Base-by-base conservation (phyloP, 2,329 filamentous ascomycete genomes). In the Zalaria sp. region DNA sequence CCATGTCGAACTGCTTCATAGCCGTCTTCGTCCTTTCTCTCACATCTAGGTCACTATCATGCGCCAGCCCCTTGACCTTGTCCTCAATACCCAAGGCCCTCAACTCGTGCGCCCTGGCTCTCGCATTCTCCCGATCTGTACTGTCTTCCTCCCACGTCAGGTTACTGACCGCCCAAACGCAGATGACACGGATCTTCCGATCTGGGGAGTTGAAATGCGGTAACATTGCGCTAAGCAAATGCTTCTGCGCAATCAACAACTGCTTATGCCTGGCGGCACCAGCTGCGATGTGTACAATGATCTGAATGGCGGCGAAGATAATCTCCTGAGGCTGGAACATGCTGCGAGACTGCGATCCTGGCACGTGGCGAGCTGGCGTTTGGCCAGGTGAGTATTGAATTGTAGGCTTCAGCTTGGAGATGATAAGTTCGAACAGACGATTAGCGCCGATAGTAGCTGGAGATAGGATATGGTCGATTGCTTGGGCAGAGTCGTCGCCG, bases 281-380 rank as follows among this genome's bases (percentile, higher is more conserved):
- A 6, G 88, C 89, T 11, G 87, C 86, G 52, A 96, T 77, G 63
- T 96, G 87, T 9, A 91, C 81, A 38, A 96, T 70, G 43, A 95
- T 79, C 57, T 79, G 91, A 27, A 86, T 76, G 7, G 89, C 81
- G 3, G 83, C 74, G 52, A 76, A 73, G 40, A 95, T 72, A 47
- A 95, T 82, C 59, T 85, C 82, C 25, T 55, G 49, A 46, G 59
- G 46, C 48, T 59, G 60, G 48, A 62, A 63, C 34, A 32, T 32
- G 7, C n/a, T 32, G 29, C 29, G 29, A 6, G 9, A 8, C 10
- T 6, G 10, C 5, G 27, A 5, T 7, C 29, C 29, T 7, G 29
- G 29, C 51, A 11, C 59, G 50, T 25, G 47, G 36, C 42, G 45
- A 4, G 53, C 38, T 66, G 69, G 44, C 68, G 66, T 36, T 61